Evolutionary conservation across 1,284 basidiomycete genomes (phyloP), one percentile per base, ranked within the genome.

Genomic region (Tilletia caries): DNA sequence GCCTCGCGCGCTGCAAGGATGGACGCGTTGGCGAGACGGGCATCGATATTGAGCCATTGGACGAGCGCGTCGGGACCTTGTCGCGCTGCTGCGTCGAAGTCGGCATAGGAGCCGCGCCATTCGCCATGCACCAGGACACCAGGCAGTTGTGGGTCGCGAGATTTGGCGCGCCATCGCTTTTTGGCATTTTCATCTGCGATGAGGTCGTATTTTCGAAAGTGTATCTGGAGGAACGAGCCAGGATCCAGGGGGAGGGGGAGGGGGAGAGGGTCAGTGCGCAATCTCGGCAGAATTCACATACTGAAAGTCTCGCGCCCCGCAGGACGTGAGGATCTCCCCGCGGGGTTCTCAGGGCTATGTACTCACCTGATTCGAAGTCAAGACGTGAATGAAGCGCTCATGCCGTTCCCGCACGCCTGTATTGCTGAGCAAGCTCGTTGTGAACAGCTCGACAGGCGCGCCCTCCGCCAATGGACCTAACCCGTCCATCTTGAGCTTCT

Each of bases 1-100:
- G 75, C 73, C 1, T 77, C 73, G 34, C 73, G 70, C 34, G 79
- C 62, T 20, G 72, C 62, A n/a, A 29, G 18, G 18, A 27, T 37
- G 71, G 43, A 70, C 66, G 41, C 41, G 27, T 32, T 76, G 67
- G 34, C 71, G 68, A 62, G 76, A 71, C 20, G 71, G 76, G 75
- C 64, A 78, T 67, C 52, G 75, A 77, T 27, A 66, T 74, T 62
- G 58, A 62, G 58, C 29, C 27, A 62, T 23, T 70, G 18, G 27
- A 68, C 41, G 48, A 70, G 64, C 5, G 66, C 50, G 13, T 27
- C 68, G 71, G 70, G 41, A 70, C 67, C 48, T 66, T 65, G 18
- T 66, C 29, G 2, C 58, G 62, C 33, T 64, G 48, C 25, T 68
- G 18, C 6, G 64, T 64, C 27, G 60, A 58, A 33, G 65, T 54